Evolutionary conservation across 1,139 yeast species (phyloP).

Genomic region (Kazachstania sp.): DNA sequence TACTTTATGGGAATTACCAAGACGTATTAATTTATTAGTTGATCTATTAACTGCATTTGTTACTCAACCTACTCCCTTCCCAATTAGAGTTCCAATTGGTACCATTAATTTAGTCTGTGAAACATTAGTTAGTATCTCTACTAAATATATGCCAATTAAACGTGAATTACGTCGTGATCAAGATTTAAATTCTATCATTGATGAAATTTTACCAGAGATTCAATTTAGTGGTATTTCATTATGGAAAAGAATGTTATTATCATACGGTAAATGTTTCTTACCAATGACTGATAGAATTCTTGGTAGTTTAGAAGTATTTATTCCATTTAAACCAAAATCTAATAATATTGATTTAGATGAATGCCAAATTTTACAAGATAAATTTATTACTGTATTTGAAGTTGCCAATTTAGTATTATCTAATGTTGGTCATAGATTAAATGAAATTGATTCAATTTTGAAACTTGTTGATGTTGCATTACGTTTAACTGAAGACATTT

Average conservation of each 20-base stretch:
- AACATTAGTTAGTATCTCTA: slow-evolving; percentile 44
- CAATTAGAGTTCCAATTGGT: slow-evolving; percentile 50
- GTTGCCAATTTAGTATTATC: slow-evolving; percentile 13
- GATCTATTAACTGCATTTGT: slow-evolving; percentile 40
- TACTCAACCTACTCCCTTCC: slow-evolving; percentile 40
- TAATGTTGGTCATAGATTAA: slow-evolving; percentile 28
- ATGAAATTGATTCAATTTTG: slow-evolving; percentile 30
- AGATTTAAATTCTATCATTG: slow-evolving; percentile 36
- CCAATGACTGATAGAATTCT: slow-evolving; percentile 44
- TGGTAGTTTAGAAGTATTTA: slow-evolving; percentile 44
- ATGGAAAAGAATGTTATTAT: slow-evolving; percentile 34
- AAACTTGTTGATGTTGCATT: slow-evolving; percentile 33
- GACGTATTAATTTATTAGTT: slow-evolving; percentile 41
- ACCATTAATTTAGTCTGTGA: slow-evolving; percentile 42
- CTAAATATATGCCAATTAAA: slow-evolving; percentile 46
- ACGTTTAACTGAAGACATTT: slow-evolving; percentile 27
- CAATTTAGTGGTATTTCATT: slow-evolving; percentile 41
- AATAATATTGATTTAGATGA: slow-evolving; percentile 27
- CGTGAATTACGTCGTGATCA: slow-evolving; percentile 49
- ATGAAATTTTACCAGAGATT: slow-evolving; percentile 36
- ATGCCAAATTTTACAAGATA: slow-evolving; percentile 22
- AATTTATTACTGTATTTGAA: slow-evolving; percentile 17
- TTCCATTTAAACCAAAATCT: slow-evolving; percentile 37
- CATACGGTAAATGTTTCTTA: slow-evolving; percentile 40
- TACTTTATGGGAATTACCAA: slow-evolving; percentile 43